Base-by-base conservation (phyloP, 2,329 filamentous ascomycete species). In the Penicillium palitans region DNA sequence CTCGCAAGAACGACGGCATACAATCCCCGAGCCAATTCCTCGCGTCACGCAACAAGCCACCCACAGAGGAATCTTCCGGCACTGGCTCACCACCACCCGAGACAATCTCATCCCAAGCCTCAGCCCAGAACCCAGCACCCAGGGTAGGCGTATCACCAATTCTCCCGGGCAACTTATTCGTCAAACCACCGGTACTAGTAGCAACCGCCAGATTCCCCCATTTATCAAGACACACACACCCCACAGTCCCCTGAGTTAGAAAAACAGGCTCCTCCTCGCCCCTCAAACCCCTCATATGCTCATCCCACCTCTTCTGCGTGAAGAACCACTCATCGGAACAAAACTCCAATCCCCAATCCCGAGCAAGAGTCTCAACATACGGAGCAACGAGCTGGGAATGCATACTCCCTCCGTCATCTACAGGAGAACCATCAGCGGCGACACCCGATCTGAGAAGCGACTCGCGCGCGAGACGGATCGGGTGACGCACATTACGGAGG, bases 41-140 rank as follows among this genome's bases (percentile, higher is more conserved):
- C 15, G 60, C 40, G 13, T 57, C 48, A 6, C 19, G 33, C 6
- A 64, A 19, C 24, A 58, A 21, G 2, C 39, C 45, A 10, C 48
- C 31, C 4, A 25, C n/a, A 9, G 25, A 27, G 24, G 45, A 47
- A 44, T 25, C 29, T n/a, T 37, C 51, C 15, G 24, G 3, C n/a
- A 6, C 24, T 15, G 19, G 35, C 39, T 52, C 39, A n/a, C n/a
- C 46, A 6, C 6, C 51, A 45, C 19, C 24, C 0, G 46, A 39
- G 15, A 42, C 15, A 27, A 55, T 44, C 2, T 79, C 75, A 8
- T 76, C 74, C 91, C 91, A 96, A 65, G 92, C 85, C 71, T 96
- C 92, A 0, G 92, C 91, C 91, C 91, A 96, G 74, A 92, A 96
- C 0, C 92, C 92, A 0, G 91, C 89, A 0, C 92, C 92, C 0